Base-by-base conservation (phyloP, 441 rosid genomes). In the Hura crepitans region DNA sequence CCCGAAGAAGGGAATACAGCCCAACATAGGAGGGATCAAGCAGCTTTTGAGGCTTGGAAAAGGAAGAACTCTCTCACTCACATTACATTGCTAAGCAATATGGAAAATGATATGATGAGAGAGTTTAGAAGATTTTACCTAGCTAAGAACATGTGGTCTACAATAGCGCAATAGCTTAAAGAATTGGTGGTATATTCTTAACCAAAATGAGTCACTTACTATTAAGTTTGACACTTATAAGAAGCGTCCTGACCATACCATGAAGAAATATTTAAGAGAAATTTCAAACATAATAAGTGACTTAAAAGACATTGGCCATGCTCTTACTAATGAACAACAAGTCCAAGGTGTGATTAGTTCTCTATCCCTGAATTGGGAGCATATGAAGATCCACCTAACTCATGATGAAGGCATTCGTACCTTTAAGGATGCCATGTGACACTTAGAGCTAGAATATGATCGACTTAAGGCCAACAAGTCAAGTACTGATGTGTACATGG, bases 201-300 rank as follows among this genome's bases (percentile, higher is more conserved):
- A 66, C 31, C 8, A 50, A 51, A 20, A 23, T 43, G 5, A n/a
- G n/a, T n/a, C n/a, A n/a, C n/a, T n/a, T n/a, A n/a, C n/a, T n/a
- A n/a, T n/a, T n/a, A n/a, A n/a, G n/a, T n/a, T n/a, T n/a, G n/a
- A n/a, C n/a, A n/a, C n/a, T n/a, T n/a, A n/a, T n/a, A n/a, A n/a
- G n/a, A n/a, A n/a, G n/a, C n/a, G n/a, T n/a, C n/a, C n/a, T n/a
- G n/a, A n/a, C n/a, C n/a, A n/a, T n/a, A n/a, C n/a, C n/a, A n/a
- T n/a, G n/a, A n/a, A n/a, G n/a, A n/a, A n/a, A n/a, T n/a, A n/a
- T n/a, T n/a, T n/a, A n/a, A n/a, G n/a, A n/a, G n/a, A n/a, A n/a
- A n/a, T n/a, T n/a, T n/a, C n/a, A n/a, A n/a, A n/a, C n/a, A 50
- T 66, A 18, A 13, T 66, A 15, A 31, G 3, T 66, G 46, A 66